Conservation (phyloP, 2,329 filamentous ascomycete genomes). For the Akanthomyces muscarius region DNA sequence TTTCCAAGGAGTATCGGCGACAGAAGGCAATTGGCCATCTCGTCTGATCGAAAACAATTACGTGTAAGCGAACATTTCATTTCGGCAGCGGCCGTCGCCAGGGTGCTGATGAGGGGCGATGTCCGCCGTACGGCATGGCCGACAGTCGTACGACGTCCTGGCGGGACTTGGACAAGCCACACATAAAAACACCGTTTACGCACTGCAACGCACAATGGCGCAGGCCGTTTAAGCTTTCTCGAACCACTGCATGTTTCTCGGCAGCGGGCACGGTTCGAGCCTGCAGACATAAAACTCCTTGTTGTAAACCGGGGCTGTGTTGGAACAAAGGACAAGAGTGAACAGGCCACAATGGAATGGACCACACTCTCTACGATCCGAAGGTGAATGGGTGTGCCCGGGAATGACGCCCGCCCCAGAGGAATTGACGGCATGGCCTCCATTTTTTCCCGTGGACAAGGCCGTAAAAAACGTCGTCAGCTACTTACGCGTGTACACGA, state of each 20-base stretch:
- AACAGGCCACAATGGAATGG: neutral
- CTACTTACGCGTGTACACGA: neutral
- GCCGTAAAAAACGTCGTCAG: neutral
- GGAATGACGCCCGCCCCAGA: too few species aligned
- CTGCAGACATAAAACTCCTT: neutral
- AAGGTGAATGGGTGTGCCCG: neutral
- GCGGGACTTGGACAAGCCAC: neutral
- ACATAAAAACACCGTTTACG: neutral
- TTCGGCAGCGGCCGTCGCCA: slow-evolving; percentile 4
- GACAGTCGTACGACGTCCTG: slow-evolving; percentile 7
- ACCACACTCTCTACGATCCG: neutral
- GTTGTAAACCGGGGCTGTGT: neutral
- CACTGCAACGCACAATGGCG: neutral
- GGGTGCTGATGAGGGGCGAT: neutral
- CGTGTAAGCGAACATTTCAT: neutral
- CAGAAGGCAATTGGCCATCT: neutral
- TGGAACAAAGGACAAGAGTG: neutral
- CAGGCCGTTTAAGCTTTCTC: neutral
- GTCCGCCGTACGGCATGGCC: slow-evolving; percentile 9
- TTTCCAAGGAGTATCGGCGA: neutral
- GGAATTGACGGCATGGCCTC: neutral
- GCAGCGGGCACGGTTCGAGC: neutral
- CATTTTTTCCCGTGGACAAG: neutral
- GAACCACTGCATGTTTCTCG: neutral
- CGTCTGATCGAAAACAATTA: neutral